phyloP scores from a whole-genome alignment of 2,329 filamentous ascomycete species.

The Colletotrichum lentis region DNA sequence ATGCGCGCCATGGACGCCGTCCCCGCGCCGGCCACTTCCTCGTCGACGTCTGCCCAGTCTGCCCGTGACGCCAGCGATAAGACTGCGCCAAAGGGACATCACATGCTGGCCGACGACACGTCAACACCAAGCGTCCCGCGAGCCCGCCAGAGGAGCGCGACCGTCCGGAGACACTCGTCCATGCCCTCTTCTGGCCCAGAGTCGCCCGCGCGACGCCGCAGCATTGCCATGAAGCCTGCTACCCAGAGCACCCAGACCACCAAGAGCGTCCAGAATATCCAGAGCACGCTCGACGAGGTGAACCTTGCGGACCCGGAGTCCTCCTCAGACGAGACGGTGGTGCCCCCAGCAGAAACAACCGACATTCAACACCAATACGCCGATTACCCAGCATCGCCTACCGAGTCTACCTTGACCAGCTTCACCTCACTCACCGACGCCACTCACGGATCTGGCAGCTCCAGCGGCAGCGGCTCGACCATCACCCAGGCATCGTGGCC shows the following conservation, averaged over 20 bases:
- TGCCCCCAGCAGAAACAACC: conserved; percentile 1
- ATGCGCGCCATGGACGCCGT: conserved; percentile 15
- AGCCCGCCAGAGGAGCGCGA: conserved; percentile 32
- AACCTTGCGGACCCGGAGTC: conserved; percentile 19
- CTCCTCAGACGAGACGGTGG: conserved; percentile 30
- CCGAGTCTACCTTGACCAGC: conserved; percentile 45
- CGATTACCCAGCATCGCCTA: conserved; percentile 43
- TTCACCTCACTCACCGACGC: conserved; percentile 42
- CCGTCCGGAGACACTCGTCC: conserved; percentile 30
- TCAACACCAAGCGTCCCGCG: conserved; percentile 19
- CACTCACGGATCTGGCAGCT: conserved; percentile 49
- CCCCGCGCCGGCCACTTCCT: conserved; percentile 1
- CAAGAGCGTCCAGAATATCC: not conserved
- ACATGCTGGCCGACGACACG: conserved; percentile 30
- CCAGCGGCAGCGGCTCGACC: conserved; percentile 53
- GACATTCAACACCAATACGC: conserved; percentile 1
- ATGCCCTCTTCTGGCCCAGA: conserved; percentile 3
- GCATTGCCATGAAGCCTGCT: not conserved
- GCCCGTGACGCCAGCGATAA: conserved; percentile 18
- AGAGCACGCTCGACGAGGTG: conserved; percentile 11
- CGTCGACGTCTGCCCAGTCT: not conserved
- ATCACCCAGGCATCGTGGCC: conserved; percentile 48
- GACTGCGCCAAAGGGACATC: conserved; percentile 4
- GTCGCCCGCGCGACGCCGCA: conserved; percentile 4
- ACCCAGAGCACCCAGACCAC: too few species aligned